phyloP scores from a whole-genome alignment of 768 basidiomycete species.

The Suillus subluteus region DNA sequence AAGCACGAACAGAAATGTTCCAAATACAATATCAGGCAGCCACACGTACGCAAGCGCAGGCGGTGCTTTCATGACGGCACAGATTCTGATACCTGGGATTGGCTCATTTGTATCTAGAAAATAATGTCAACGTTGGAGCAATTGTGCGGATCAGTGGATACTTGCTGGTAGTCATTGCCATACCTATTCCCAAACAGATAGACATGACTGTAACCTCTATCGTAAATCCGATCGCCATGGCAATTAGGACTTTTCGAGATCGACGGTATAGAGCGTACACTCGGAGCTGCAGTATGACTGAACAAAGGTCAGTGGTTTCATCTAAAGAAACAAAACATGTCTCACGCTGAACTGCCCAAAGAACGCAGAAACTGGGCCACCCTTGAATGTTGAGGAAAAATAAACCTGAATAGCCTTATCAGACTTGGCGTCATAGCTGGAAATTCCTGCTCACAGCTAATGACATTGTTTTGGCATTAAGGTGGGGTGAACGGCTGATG shows the following conservation, averaged over 20 bases:
- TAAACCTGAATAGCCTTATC: background rate
- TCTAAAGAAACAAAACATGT: background rate
- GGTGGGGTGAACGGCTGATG: background rate
- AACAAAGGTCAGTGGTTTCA: background rate
- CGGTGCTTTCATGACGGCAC: background rate
- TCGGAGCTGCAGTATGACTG: constrained; percentile 8
- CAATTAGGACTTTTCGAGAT: background rate
- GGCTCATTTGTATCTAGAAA: constrained; percentile 5
- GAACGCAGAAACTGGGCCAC: constrained; percentile 5
- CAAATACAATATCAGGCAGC: constrained; percentile 6
- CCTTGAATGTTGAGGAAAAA: background rate
- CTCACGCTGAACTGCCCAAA: constrained; percentile 9
- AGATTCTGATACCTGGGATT: background rate
- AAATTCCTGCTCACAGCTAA: constrained; percentile 1
- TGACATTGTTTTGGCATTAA: background rate
- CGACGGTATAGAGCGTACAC: constrained; percentile 4
- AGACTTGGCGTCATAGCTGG: background rate
- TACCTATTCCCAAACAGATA: background rate
- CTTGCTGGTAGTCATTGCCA: background rate
- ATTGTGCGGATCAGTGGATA: background rate
- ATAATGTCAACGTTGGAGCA: background rate
- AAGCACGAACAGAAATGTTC: constrained; percentile 7
- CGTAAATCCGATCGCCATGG: constrained; percentile 1
- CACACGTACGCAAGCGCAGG: background rate
- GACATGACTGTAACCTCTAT: background rate